Evolutionary conservation across 805 yeast species (phyloP).

Genomic region (Metschnikowia sp.): DNA sequence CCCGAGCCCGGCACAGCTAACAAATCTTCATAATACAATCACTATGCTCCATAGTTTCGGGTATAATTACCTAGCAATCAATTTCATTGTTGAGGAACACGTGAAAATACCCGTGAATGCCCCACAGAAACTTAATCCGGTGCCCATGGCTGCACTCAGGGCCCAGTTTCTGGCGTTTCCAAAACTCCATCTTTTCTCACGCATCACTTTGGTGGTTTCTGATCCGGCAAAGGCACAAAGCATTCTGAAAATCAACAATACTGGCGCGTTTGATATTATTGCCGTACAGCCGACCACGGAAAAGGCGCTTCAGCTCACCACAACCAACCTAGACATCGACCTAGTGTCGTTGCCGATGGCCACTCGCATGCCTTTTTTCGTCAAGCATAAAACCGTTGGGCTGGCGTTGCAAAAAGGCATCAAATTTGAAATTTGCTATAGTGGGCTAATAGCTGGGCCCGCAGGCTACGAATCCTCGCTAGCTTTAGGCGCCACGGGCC

Average conservation of each 20-base stretch:
- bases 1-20: constrained; percentile 42
- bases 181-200: constrained; percentile 47
- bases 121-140: constrained; percentile 44
- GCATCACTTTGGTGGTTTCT: constrained; percentile 73
- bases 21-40: constrained; percentile 46
- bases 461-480: constrained; percentile 24
- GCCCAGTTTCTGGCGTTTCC: constrained; percentile 23
- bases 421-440: constrained; percentile 74
- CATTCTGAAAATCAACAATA: constrained; percentile 42
- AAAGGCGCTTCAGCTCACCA: constrained; percentile 69
- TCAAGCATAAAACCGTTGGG: constrained; percentile 81
- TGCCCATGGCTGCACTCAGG: constrained; percentile 35
- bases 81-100: constrained; percentile 52
- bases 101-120: constrained; percentile 50
- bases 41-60: constrained; percentile 58
- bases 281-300: constrained; percentile 82
- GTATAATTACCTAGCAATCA: constrained; percentile 74
- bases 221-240: constrained; percentile 77
- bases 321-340: constrained; percentile 77
- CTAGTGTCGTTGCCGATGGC: constrained; percentile 69
- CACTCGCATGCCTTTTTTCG: constrained; percentile 64
- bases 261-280: constrained; percentile 62
- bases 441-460: constrained; percentile 45
- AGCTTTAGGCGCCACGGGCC: constrained; percentile 21
- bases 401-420: constrained; percentile 82